Base-by-base conservation (phyloP, 176 grass and related monocot species). In the Lolium multiflorum region DNA sequence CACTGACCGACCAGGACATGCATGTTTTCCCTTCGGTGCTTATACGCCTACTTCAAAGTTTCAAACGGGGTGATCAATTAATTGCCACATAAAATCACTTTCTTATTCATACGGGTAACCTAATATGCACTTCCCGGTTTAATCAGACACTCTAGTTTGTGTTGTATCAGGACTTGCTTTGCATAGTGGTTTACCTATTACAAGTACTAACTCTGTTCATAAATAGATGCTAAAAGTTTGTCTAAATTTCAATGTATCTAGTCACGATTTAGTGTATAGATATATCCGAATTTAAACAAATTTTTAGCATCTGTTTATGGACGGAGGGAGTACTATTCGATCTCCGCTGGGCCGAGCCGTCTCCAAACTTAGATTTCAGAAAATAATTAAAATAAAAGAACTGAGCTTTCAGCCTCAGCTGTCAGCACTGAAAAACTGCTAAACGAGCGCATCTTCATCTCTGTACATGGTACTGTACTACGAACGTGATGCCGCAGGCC, bases 141-240 rank as follows among this genome's bases (percentile, higher is more conserved):
- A 11, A 11, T 41, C 9, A 11, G 11, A 15, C 63, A 5, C 5
- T 56, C 54, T 56, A 51, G 3, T 83, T 87, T 66, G 74, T 83
- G 74, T 83, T 79, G 74, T 74, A 79, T 56, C 9, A 44, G 17
- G 79, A 90, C 89, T 83, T 82, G 1, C 22, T 43, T 50, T n/a
- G 35, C 80, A n/a, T 3, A 41, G 81, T 68, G 17, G 67, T 39
- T 74, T 73, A 83, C 80, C 46, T 83, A 83, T 28, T 81, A 41
- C 28, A 6, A 26, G 8, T 52, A 78, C 22, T 72, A 71, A n/a
- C n/a, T n/a, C n/a, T n/a, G n/a, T n/a, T n/a, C n/a, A n/a, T n/a
- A n/a, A n/a, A n/a, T n/a, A n/a, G n/a, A n/a, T n/a, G n/a, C n/a
- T n/a, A n/a, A n/a, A n/a, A n/a, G n/a, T n/a, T n/a, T n/a, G n/a